Percentiles rank a stretch among this genome's conserved stretches.
Evolutionary conservation across 2,329 filamentous ascomycete genomes (phyloP).

Genomic region (Achaetomium macrosporum): DNA sequence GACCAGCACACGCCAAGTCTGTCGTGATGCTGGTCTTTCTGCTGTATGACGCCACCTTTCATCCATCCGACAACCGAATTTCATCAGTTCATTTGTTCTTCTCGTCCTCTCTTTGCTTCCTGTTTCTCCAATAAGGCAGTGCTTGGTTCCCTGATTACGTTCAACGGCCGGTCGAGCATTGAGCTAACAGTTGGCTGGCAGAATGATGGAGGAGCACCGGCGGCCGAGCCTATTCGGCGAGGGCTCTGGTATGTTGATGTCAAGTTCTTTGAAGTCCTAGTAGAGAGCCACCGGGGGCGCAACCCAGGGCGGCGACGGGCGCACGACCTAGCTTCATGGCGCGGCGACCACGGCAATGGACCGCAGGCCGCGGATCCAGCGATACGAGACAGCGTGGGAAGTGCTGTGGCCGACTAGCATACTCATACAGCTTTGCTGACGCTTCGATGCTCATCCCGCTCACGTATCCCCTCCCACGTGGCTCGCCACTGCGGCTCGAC

Average conservation of each 20-base stretch:
- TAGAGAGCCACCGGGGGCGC: too few relatives aligned
- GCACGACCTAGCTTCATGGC: too few relatives aligned
- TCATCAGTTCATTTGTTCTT: not conserved
- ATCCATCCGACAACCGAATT: not conserved
- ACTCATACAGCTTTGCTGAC: not conserved
- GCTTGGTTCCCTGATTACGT: not conserved
- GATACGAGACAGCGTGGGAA: too few relatives aligned
- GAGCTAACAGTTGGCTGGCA: not conserved
- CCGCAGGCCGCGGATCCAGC: too few relatives aligned
- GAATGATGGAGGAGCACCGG: constrained; percentile 3
- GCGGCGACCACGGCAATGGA: too few relatives aligned
- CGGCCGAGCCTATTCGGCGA: not conserved
- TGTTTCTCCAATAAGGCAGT: not conserved
- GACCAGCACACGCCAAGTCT: not conserved
- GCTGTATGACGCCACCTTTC: not conserved
- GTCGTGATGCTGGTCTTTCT: not conserved
- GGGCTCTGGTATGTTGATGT: constrained; percentile 5
- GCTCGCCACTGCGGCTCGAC: not conserved
- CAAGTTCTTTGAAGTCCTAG: too few relatives aligned
- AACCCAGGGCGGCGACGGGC: too few relatives aligned
- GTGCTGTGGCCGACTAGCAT: too few relatives aligned
- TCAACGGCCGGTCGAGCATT: not conserved
- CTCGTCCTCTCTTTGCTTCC: not conserved
- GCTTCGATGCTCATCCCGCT: not conserved
- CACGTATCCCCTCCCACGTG: not conserved